Base-by-base conservation (phyloP, 1,284 basidiomycete species). In the Heterobasidion annosum region DNA sequence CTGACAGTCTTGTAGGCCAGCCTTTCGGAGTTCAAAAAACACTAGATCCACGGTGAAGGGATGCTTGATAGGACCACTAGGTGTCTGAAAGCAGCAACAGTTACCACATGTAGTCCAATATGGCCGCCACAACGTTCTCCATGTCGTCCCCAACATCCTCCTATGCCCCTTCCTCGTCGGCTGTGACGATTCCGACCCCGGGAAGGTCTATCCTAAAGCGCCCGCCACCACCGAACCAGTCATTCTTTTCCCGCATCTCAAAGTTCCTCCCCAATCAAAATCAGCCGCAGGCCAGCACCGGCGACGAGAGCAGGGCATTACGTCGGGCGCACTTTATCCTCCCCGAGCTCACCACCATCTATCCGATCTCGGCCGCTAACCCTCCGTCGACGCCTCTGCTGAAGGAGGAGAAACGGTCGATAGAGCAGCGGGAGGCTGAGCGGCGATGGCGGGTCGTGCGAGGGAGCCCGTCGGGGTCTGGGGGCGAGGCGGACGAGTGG, bases 261-360 rank as follows among this genome's bases (percentile, higher is more conserved):
- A 78, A 79, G 61, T 80, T 85, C 61, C 71, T 86, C 19, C 83
- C 83, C 18, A 75, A 72, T 3, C 77, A 76, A 60, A 62, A 51
- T 32, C 60, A 59, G 45, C 56, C 67, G 16, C 56, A 63, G 18
- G 55, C 61, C 50, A 59, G 64, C 8, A 54, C 65, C n/a, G 71
- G 71, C 35, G 73, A 74, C 63, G 62, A 71, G 52, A 56, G 56
- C 34, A 77, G 73, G 61, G 81, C 89, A 6, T 76, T 94, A 57
- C 93, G 89, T 65, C 74, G 89, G 52, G 91, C 90, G 0, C 89
- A 93, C 61, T 94, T 93, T 65, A 88, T 92, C 59, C 73, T 94
- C 2, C 90, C 89, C 0, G 80, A 86, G 62, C 80, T 93, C 63
- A 82, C 82, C 35, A 91, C 85, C 25, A 83, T 92, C 32, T 96